Conservation (phyloP, 257 asterid species). For the Leptodermis oblonga region DNA sequence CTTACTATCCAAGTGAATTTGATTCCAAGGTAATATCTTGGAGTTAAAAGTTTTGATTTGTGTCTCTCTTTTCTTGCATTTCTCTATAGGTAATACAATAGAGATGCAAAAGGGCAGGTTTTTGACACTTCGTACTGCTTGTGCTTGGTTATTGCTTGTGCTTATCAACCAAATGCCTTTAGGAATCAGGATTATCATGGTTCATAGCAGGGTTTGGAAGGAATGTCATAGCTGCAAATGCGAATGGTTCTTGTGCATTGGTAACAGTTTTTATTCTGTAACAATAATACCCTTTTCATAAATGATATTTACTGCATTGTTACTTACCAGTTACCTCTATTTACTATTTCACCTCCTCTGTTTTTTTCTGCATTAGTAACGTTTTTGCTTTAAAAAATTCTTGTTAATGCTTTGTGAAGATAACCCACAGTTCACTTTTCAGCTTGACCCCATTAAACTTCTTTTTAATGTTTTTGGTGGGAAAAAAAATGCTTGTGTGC, state of each 20-base stretch:
- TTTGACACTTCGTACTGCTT: constrained; percentile 54
- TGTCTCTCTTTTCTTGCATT: no score
- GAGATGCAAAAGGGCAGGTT: constrained; percentile 38
- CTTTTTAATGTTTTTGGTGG: not conserved
- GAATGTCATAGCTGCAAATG: constrained; percentile 77
- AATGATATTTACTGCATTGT: constrained; percentile 47
- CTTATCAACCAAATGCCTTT: constrained; percentile 83
- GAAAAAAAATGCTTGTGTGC: not conserved
- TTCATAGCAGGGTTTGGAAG: constrained; percentile 81
- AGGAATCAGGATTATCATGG: constrained; percentile 76
- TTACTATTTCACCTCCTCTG: constrained; percentile 9
- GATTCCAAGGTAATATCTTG: constrained; percentile 37
- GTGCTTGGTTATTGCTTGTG: no score
- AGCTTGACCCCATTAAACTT: not conserved
- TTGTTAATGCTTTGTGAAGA: constrained; percentile 6
- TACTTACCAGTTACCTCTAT: constrained; percentile 10
- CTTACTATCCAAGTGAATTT: constrained; percentile 78
- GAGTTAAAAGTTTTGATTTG: no score
- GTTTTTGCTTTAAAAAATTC: constrained; percentile 8
- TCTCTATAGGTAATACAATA: not conserved
- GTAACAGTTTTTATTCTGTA: constrained; percentile 76
- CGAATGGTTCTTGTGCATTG: constrained; percentile 80
- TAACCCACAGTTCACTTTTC: constrained; percentile 2
- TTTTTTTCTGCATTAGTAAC: constrained; percentile 6
- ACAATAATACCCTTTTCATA: constrained; percentile 31